These are phyloP conservation scores for Cutaneotrichosporon sp. DNA, from an alignment of 1,284 basidiomycete species.

Conservation along the genomic window DNA sequence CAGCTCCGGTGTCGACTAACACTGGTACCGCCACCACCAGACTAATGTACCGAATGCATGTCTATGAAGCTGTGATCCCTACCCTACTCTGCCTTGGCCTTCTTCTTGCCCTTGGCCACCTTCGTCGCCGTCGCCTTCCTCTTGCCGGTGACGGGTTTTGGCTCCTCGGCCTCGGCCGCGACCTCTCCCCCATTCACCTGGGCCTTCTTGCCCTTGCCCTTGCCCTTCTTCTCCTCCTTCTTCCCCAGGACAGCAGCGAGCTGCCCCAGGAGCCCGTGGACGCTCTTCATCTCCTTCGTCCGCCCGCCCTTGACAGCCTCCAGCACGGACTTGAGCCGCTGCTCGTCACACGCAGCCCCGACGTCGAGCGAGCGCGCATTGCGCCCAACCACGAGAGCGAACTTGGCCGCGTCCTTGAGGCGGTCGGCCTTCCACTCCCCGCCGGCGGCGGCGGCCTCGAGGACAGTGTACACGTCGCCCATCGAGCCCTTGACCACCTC, in stretches of 20 bases:
- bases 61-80: slow-evolving; percentile 13
- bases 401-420: slow-evolving; percentile 77
- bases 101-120: slow-evolving; percentile 20
- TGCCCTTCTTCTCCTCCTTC: slow-evolving; percentile 28
- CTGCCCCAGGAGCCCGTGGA: slow-evolving; percentile 61
- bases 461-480: slow-evolving; percentile 60
- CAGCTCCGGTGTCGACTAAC: neutral
- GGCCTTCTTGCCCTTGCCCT: slow-evolving; percentile 16
- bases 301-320: slow-evolving; percentile 54
- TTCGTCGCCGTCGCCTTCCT: slow-evolving; percentile 22
- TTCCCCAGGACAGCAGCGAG: slow-evolving; percentile 46
- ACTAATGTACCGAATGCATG: slow-evolving; percentile 12
- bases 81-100: slow-evolving; percentile 22
- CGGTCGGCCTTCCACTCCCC: slow-evolving; percentile 63
- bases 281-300: slow-evolving; percentile 57
- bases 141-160: slow-evolving; percentile 24
- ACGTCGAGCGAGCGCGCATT: slow-evolving; percentile 57
- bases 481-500: slow-evolving; percentile 60
- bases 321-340: slow-evolving; percentile 38
- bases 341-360: slow-evolving; percentile 9
- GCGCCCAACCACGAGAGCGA: slow-evolving; percentile 67
- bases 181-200: slow-evolving; percentile 9
- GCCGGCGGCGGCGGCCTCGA: slow-evolving; percentile 58
- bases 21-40: neutral
- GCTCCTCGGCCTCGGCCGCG: slow-evolving; percentile 20